Evolutionary conservation across 192 early-diverging fungal genomes (phyloP), one percentile per base, ranked within the genome.

Genomic region (Hyaloraphidium curvatum): DNA sequence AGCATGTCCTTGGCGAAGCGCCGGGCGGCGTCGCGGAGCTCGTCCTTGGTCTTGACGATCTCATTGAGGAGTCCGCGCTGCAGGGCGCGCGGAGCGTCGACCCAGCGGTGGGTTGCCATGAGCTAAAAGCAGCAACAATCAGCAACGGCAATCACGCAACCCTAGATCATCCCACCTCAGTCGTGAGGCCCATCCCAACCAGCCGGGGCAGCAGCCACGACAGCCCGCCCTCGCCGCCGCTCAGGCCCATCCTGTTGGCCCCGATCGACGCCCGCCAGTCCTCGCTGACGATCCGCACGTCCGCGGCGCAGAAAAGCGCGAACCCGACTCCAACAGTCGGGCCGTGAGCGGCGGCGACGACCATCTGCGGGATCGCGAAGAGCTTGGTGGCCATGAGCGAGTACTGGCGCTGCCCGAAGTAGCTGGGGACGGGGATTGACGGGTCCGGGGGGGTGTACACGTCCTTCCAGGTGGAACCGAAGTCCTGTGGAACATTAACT

Each of bases 391-490:
- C 43, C 14, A 25, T 48, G 4, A 48, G 43, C 14, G 7, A 11
- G 43, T 21, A 48, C 43, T 48, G 43, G 5, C 43, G 11, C 19
- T 48, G 43, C 23, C 43, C 43, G 19, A 48, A 48, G 23, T 48
- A 48, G 14, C 43, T 48, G 33, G n/a, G n/a, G n/a, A n/a, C n/a
- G n/a, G n/a, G n/a, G n/a, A n/a, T n/a, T n/a, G n/a, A n/a, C n/a
- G n/a, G n/a, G n/a, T n/a, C n/a, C n/a, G n/a, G n/a, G n/a, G n/a
- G n/a, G n/a, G n/a, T n/a, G n/a, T n/a, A n/a, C n/a, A n/a, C n/a
- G n/a, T n/a, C n/a, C n/a, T n/a, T n/a, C n/a, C n/a, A n/a, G n/a
- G n/a, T n/a, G n/a, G n/a, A n/a, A n/a, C n/a, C n/a, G n/a, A n/a
- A n/a, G n/a, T n/a, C n/a, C n/a, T n/a, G n/a, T n/a, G n/a, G n/a